phyloP scores from a whole-genome alignment of 2,329 filamentous ascomycete genomes.

The Cryphonectria parasitica region DNA sequence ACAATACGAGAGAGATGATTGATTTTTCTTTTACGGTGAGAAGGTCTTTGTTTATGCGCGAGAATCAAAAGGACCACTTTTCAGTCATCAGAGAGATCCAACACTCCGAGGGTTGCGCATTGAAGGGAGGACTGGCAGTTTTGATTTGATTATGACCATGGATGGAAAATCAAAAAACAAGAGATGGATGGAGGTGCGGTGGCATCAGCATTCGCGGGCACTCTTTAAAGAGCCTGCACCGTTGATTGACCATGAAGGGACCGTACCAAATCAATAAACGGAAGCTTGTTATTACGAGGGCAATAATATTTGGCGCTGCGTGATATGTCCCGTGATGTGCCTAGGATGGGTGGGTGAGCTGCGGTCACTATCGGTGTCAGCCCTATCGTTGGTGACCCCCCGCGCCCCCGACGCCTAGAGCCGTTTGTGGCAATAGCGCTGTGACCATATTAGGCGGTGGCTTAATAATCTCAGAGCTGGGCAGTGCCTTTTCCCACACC shows the following conservation, averaged over 20 bases:
- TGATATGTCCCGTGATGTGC: not conserved
- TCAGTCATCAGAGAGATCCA: constrained; percentile 21
- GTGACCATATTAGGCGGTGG: not conserved
- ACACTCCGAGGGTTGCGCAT: constrained; percentile 17
- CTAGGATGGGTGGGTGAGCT: not conserved
- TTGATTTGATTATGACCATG: constrained; percentile 13
- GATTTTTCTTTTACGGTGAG: not conserved
- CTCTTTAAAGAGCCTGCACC: constrained; percentile 9
- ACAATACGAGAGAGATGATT: not conserved
- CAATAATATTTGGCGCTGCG: not conserved
- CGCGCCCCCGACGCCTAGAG: not conserved
- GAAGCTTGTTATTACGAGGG: not conserved
- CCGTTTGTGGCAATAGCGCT: not conserved
- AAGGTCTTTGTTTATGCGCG: not conserved
- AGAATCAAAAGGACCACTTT: not conserved
- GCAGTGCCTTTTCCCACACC: not conserved
- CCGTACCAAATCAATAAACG: not conserved
- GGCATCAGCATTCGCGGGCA: constrained; percentile 16
- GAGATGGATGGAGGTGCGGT: constrained; percentile 4
- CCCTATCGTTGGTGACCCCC: not conserved
- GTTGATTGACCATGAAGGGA: not conserved
- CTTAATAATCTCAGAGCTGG: not conserved
- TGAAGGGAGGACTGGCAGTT: constrained; percentile 11
- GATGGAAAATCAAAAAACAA: constrained; percentile 2
- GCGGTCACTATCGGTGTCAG: not conserved